A percentile compares a stretch with the other conserved stretches of the same genome.
Conservation (phyloP, 768 basidiomycete species). For the Ramaria rubella region DNA sequence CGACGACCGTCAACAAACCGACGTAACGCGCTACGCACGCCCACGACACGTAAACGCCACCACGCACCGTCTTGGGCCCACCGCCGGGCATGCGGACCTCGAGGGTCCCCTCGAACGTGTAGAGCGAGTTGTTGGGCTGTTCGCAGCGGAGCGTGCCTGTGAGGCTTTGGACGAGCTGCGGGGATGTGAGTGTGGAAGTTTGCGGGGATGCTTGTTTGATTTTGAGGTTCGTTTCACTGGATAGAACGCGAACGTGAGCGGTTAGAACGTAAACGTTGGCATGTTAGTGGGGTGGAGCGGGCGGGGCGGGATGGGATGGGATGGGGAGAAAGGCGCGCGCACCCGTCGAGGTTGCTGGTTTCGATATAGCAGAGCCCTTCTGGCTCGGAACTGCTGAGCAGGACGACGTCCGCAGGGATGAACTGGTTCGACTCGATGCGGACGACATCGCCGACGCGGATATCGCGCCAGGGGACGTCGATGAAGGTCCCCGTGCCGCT, state of each 20-base stretch:
- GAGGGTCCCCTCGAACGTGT: slow-evolving; percentile 79
- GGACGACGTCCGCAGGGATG: slow-evolving; percentile 90
- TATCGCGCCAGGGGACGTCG: slow-evolving; percentile 79
- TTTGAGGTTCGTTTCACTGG: slow-evolving; percentile 94
- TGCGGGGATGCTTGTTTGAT: slow-evolving; percentile 93
- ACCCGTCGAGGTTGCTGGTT: slow-evolving; percentile 97
- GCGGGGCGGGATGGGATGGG: not conserved
- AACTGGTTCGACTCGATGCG: slow-evolving; percentile 88
- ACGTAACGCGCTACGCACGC: no score
- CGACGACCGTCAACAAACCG: slow-evolving; percentile 52
- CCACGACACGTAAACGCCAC: slow-evolving; percentile 51
- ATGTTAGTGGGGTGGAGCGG: no score
- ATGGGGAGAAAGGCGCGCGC: slow-evolving; percentile 20
- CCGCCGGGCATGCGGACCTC: slow-evolving; percentile 15
- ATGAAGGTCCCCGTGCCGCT: slow-evolving; percentile 46
- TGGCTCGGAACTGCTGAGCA: slow-evolving; percentile 87
- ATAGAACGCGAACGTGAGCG: not conserved
- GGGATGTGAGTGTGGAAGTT: slow-evolving; percentile 72
- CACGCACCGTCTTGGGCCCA: slow-evolving; percentile 30
- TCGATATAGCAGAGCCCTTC: slow-evolving; percentile 98
- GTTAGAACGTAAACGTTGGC: no score
- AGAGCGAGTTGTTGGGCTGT: slow-evolving; percentile 95
- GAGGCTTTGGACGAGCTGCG: slow-evolving; percentile 62
- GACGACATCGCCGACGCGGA: slow-evolving; percentile 87
- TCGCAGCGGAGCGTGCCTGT: slow-evolving; percentile 87